Conservation (phyloP, 129 eudicot species). For the Ambrosia trifida region DNA sequence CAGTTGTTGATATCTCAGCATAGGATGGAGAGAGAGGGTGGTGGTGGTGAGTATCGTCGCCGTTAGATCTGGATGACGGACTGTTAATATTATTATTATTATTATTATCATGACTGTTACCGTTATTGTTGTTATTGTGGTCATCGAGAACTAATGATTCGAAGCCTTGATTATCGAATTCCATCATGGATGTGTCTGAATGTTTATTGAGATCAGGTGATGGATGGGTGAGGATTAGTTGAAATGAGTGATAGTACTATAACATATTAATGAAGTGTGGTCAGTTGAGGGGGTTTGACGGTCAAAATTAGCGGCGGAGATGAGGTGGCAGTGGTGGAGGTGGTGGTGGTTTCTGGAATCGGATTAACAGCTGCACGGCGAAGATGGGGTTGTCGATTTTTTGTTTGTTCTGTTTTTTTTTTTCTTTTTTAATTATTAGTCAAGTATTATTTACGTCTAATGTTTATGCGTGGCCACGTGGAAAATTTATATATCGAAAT, state of each 20-base stretch:
- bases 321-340: conserved; percentile 27
- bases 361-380: conserved; percentile 15
- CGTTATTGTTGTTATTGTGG: background rate
- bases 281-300: conserved; percentile 13
- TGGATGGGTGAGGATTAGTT: background rate
- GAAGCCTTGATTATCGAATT: conserved; percentile 54
- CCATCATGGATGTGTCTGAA: conserved; percentile 54
- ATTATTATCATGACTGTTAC: background rate
- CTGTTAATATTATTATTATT: background rate
- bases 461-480: conserved; percentile 6
- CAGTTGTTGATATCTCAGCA: conserved; percentile 48
- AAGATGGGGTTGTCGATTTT: conserved; percentile 2
- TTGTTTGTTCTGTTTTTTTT: background rate
- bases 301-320: conserved; percentile 22
- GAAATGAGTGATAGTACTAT: background rate
- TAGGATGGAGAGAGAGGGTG: conserved; percentile 58
- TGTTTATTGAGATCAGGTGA: background rate
- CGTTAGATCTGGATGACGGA: conserved; percentile 26
- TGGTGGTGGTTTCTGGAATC: conserved; percentile 21
- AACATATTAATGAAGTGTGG: conserved; percentile 7
- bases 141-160: conserved; percentile 58
- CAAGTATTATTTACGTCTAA: background rate
- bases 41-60: conserved; percentile 25
- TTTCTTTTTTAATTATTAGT: background rate
- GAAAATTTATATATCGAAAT: too few species aligned